phyloP scores from a whole-genome alignment of 2,329 filamentous ascomycete genomes.

The Biscogniauxia marginata region DNA sequence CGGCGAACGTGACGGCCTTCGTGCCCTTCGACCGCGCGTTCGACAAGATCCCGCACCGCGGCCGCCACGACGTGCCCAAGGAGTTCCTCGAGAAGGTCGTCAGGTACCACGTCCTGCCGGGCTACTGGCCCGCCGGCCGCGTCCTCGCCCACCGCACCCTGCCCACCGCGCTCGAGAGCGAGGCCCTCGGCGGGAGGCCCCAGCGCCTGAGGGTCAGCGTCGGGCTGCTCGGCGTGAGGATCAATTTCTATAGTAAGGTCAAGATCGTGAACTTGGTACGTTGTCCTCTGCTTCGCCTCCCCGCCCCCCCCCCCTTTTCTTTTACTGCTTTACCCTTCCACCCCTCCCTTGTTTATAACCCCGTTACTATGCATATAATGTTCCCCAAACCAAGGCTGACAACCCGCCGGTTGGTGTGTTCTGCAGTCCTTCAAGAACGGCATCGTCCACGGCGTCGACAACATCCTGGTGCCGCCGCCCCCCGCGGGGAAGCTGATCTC shows the following conservation, averaged over 20 bases:
- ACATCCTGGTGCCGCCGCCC: constrained; percentile 75
- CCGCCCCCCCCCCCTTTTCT: background rate
- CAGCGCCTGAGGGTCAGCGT: constrained; percentile 73
- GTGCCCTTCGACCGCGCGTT: constrained; percentile 78
- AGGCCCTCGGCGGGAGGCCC: constrained; percentile 59
- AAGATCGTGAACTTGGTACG: constrained; percentile 68
- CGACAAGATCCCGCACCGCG: constrained; percentile 52
- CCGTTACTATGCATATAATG: background rate
- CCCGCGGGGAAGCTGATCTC: constrained; percentile 47
- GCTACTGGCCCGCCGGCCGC: constrained; percentile 62
- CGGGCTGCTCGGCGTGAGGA: constrained; percentile 57
- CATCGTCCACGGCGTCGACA: constrained; percentile 74
- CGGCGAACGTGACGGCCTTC: constrained; percentile 76
- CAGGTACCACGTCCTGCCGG: constrained; percentile 71
- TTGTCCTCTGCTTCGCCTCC: constrained; percentile 6
- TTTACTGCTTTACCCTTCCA: background rate
- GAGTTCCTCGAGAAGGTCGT: constrained; percentile 68
- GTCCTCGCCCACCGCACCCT: constrained; percentile 73
- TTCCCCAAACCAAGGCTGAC: too few relatives aligned
- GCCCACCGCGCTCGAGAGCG: constrained; percentile 62
- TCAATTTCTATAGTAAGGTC: constrained; percentile 78
- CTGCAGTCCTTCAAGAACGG: constrained; percentile 70
- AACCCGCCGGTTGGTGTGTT: too few relatives aligned
- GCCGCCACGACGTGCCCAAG: constrained; percentile 59
- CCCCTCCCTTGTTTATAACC: background rate